Percentiles rank a stretch among this genome's conserved stretches.
These are phyloP conservation scores for Cercospora zeina DNA, from an alignment of 2,329 filamentous ascomycete genomes.

Conservation along the genomic window DNA sequence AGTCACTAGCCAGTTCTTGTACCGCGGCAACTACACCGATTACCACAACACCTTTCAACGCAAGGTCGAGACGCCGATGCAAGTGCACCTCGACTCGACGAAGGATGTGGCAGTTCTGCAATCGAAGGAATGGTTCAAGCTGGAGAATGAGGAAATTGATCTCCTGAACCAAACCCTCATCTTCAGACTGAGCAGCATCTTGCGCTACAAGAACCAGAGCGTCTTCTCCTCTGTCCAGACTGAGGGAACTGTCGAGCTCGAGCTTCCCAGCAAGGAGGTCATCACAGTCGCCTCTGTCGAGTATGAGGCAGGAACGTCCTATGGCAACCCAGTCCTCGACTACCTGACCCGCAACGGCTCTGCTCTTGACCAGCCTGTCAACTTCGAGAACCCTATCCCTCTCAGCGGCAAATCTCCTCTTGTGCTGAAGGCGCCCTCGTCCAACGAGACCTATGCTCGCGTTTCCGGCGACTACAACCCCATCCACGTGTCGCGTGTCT, in stretches of 20 bases:
- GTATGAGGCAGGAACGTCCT: constrained; percentile 85
- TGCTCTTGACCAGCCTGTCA: constrained; percentile 90
- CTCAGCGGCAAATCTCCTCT: constrained; percentile 89
- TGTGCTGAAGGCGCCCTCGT: constrained; percentile 84
- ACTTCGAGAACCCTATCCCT: constrained; percentile 96
- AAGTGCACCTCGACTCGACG: constrained; percentile 80
- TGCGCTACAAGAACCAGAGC: constrained; percentile 92
- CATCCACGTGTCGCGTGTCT: constrained; percentile 96
- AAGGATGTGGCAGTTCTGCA: constrained; percentile 92
- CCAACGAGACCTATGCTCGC: constrained; percentile 96
- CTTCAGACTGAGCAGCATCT: constrained; percentile 90
- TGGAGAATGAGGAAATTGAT: constrained; percentile 81
- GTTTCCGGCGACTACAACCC: constrained; percentile 99
- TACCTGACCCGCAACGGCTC: constrained; percentile 90
- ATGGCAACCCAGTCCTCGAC: constrained; percentile 95
- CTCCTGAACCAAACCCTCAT: constrained; percentile 89
- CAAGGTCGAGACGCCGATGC: constrained; percentile 92
- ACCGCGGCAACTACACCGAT: constrained; percentile 88
- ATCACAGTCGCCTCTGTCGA: constrained; percentile 97
- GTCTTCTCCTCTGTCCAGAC: constrained; percentile 92
- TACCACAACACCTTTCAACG: constrained; percentile 98
- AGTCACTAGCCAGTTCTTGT: constrained; percentile 96
- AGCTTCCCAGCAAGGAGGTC: constrained; percentile 94
- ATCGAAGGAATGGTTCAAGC: constrained; percentile 96
- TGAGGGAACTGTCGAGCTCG: constrained; percentile 84